Conservation (phyloP, 148 eudicot species). For the Rhododendron ovatum region DNA sequence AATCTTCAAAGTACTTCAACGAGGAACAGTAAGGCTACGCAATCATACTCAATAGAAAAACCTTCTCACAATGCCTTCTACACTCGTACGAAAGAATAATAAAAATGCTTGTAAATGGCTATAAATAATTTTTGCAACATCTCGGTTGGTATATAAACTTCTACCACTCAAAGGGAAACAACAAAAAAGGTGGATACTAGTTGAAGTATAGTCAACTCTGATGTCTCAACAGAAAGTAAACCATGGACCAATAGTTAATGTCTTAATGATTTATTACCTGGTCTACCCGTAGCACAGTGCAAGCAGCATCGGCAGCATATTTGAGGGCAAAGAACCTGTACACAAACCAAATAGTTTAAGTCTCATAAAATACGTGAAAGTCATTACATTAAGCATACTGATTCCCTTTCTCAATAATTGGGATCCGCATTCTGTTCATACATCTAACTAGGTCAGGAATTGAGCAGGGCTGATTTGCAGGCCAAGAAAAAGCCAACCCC, state of each 20-base stretch:
- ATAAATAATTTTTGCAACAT: background rate
- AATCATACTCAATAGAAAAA: background rate
- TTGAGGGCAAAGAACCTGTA: constrained; percentile 84
- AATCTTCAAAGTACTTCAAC: background rate
- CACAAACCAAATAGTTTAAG: background rate
- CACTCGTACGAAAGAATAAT: background rate
- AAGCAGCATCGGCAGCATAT: constrained; percentile 91
- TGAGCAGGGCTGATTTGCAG: background rate
- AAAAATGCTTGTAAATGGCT: background rate
- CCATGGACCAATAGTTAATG: background rate
- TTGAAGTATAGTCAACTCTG: background rate
- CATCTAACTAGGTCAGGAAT: background rate
- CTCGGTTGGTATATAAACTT: background rate
- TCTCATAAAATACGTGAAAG: background rate
- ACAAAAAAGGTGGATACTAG: background rate
- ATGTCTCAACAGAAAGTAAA: background rate
- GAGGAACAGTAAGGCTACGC: background rate
- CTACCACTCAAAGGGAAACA: background rate
- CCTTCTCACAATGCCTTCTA: background rate
- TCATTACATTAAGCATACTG: background rate
- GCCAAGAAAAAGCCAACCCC: background rate
- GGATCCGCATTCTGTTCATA: background rate
- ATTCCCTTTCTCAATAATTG: background rate
- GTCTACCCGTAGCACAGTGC: constrained; percentile 91
- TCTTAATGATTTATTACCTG: constrained; percentile 48